Evolutionary conservation across 1,284 basidiomycete genomes (phyloP).

Genomic region (Spongiforma sp.): DNA sequence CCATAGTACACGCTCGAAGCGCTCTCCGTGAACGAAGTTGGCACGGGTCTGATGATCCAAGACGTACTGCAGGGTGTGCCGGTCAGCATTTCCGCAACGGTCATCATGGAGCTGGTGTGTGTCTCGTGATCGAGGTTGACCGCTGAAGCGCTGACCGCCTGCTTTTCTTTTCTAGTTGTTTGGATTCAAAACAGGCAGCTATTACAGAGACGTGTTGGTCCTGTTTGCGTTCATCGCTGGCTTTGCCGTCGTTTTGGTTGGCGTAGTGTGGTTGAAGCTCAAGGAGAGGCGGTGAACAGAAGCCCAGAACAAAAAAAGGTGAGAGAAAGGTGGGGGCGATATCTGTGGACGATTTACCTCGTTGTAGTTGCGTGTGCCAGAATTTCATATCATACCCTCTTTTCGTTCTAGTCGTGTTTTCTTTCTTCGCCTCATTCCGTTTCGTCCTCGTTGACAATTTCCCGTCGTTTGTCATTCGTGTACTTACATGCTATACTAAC

Average conservation of each 20-base stretch:
- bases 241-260: conserved; percentile 71
- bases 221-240: conserved; percentile 85
- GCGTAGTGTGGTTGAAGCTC: conserved; percentile 75
- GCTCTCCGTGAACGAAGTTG: conserved; percentile 87
- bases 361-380: too few relatives aligned
- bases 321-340: too few relatives aligned
- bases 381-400: too few relatives aligned
- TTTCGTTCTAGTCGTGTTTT: too few relatives aligned
- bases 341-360: too few relatives aligned
- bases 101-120: conserved; percentile 85
- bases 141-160: too few relatives aligned
- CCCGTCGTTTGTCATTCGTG: too few relatives aligned
- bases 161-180: conserved; percentile 71
- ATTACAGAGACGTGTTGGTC: conserved; percentile 86
- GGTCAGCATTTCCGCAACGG: conserved; percentile 73
- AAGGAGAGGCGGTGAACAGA: conserved; percentile 71
- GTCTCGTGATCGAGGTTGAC: not conserved
- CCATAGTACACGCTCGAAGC: conserved; percentile 81
- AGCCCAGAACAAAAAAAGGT: too few relatives aligned
- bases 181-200: conserved; percentile 77
- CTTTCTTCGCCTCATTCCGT: too few relatives aligned
- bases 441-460: too few relatives aligned
- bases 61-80: conserved; percentile 84
- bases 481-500: too few relatives aligned
- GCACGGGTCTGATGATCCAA: conserved; percentile 80